Conservation (phyloP, 352 stramenopile genomes). For the Sclerospora graminicola region DNA sequence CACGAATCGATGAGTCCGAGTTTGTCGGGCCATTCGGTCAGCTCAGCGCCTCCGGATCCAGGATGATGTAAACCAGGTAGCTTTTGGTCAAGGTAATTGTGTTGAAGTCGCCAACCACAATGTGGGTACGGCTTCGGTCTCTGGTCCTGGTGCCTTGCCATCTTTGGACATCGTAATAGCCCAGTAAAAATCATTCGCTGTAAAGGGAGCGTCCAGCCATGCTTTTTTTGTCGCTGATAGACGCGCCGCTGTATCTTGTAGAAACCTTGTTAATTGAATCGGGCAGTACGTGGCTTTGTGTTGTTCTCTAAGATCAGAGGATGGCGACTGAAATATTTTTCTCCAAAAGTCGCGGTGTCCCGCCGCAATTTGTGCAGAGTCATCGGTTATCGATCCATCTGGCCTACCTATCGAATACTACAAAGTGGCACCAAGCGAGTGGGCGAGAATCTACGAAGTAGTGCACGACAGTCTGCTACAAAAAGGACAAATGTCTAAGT, state of each 20-base stretch:
- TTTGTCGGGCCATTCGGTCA: too few relatives aligned
- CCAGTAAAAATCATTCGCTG: constrained; percentile 7
- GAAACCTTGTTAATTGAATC: too few relatives aligned
- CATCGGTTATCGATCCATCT: constrained; percentile 1
- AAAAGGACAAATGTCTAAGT: too few relatives aligned
- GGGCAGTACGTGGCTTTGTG: background rate
- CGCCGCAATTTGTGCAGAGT: background rate
- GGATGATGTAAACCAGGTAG: too few relatives aligned
- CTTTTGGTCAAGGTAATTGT: too few relatives aligned
- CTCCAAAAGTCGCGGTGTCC: constrained; percentile 3
- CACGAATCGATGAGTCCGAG: constrained; percentile 6
- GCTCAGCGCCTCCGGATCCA: too few relatives aligned
- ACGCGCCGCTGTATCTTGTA: background rate
- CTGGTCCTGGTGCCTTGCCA: constrained; percentile 1
- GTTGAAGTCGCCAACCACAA: too few relatives aligned
- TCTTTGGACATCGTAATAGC: constrained; percentile 3
- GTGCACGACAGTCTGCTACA: too few relatives aligned
- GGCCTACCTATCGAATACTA: too few relatives aligned
- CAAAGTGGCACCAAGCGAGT: too few relatives aligned
- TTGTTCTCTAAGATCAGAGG: background rate
- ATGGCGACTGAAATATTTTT: background rate
- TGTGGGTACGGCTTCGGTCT: too few relatives aligned
- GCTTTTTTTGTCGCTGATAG: background rate
- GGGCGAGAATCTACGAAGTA: too few relatives aligned
- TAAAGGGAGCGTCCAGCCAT: constrained; percentile 6